phyloP scores from a whole-genome alignment of 176 grass and related monocot species.

The Avena sativa region DNA sequence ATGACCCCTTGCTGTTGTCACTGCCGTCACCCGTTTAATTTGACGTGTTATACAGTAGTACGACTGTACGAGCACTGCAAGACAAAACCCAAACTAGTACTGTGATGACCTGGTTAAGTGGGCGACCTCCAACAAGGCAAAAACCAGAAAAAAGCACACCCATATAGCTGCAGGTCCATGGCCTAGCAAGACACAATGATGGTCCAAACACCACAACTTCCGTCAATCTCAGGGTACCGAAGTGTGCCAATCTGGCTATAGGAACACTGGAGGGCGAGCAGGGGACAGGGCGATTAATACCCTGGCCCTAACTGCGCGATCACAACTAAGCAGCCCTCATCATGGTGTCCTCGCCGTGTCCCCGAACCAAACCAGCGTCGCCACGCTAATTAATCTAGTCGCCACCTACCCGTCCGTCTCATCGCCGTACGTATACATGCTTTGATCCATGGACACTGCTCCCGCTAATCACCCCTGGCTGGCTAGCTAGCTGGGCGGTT shows the following conservation, averaged over 20 bases:
- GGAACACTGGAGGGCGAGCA: slow-evolving; percentile 7
- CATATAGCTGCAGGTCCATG: not conserved
- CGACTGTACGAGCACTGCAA: not conserved
- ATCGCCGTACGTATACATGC: not conserved
- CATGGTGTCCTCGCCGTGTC: slow-evolving; percentile 33
- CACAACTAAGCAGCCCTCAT: slow-evolving; percentile 38
- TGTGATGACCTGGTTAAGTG: not conserved
- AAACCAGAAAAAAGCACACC: too few relatives aligned
- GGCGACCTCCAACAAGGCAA: not conserved
- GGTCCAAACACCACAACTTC: slow-evolving; percentile 2
- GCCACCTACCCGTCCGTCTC: not conserved
- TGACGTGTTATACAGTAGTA: not conserved
- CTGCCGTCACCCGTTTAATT: not conserved
- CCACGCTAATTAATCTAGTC: slow-evolving; percentile 11
- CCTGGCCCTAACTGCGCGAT: slow-evolving; percentile 19
- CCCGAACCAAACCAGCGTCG: not conserved
- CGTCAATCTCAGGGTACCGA: not conserved
- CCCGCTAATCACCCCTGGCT: not conserved
- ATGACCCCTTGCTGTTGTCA: not conserved
- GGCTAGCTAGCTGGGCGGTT: too few relatives aligned
- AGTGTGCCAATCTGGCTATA: not conserved
- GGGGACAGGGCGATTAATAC: slow-evolving; percentile 44
- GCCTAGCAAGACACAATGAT: slow-evolving; percentile 21
- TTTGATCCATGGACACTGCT: not conserved
- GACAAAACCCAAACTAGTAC: not conserved